These are phyloP conservation scores for Sordariomycetes sp. DNA, from an alignment of 2,329 filamentous ascomycete genomes.

Conservation along the genomic window DNA sequence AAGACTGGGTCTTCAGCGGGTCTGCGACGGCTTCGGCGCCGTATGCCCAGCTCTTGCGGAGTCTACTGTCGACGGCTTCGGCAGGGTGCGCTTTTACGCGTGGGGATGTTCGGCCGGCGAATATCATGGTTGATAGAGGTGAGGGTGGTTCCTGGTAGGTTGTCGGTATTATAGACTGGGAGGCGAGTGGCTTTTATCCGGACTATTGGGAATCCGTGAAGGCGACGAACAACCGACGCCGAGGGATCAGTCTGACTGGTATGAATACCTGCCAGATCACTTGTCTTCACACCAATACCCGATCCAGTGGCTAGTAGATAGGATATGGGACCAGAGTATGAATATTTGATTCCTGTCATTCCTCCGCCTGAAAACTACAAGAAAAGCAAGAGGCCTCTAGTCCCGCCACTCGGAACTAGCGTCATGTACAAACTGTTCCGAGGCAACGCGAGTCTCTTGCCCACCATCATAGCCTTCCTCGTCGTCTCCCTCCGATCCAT, in stretches of 20 bases:
- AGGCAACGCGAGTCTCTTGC: too few species aligned
- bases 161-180: constrained; percentile 10
- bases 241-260: constrained; percentile 7
- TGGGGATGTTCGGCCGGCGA: constrained; percentile 7
- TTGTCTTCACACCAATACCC: not conserved
- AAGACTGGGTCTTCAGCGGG: constrained; percentile 6
- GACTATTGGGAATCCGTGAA: constrained; percentile 12
- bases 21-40: constrained; percentile 5
- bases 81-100: constrained; percentile 8
- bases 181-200: constrained; percentile 10
- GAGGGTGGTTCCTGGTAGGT: constrained; percentile 7
- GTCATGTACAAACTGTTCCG: too few species aligned
- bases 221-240: constrained; percentile 9
- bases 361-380: too few species aligned
- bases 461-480: too few species aligned
- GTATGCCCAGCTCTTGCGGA: constrained; percentile 6
- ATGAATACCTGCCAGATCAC: constrained; percentile 5
- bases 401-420: too few species aligned
- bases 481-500: too few species aligned
- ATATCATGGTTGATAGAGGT: not conserved
- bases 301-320: too few species aligned
- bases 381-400: too few species aligned
- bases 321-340: not conserved
- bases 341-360: not conserved
- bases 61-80: not conserved